Conservation (phyloP, 2,329 filamentous ascomycete genomes). For the Penicillium sp. region DNA sequence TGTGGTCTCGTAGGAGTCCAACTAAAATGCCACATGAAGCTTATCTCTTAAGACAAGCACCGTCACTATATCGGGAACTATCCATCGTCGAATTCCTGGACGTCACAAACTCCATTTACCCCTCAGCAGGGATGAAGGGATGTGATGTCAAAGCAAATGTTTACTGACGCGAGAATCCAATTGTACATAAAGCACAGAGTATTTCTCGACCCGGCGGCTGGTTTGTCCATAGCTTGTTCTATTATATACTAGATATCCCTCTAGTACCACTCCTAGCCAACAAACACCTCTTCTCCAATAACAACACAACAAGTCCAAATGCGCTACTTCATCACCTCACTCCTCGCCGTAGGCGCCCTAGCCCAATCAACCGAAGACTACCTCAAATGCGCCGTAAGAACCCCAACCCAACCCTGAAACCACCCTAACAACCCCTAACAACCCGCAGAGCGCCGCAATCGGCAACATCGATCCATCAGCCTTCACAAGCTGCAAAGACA, state of each 20-base stretch:
- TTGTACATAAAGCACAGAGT: constrained; percentile 10
- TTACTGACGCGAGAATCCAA: neutral
- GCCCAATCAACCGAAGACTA: constrained; percentile 8
- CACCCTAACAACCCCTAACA: neutral
- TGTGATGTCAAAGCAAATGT: constrained; percentile 7
- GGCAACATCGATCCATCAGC: constrained; percentile 3
- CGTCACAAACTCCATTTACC: constrained; percentile 10
- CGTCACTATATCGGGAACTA: neutral
- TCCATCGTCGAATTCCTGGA: constrained; percentile 12
- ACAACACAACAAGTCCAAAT: constrained; percentile 7
- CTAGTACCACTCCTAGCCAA: neutral
- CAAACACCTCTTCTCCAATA: neutral
- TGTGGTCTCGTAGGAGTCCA: neutral
- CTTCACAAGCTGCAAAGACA: constrained; percentile 8
- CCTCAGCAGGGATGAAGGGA: constrained; percentile 17
- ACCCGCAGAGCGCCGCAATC: constrained; percentile 8
- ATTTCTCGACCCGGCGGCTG: neutral
- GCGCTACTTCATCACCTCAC: constrained; percentile 18
- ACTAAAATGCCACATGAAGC: constrained; percentile 13
- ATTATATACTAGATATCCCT: neutral
- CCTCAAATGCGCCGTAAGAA: constrained; percentile 18
- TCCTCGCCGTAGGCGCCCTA: constrained; percentile 13
- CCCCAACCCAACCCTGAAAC: no score
- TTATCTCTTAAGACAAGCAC: constrained; percentile 4
- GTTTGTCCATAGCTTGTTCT: neutral